Base-by-base conservation (phyloP, 176 grass and related monocot species). In the Eragrostis nindensis region DNA sequence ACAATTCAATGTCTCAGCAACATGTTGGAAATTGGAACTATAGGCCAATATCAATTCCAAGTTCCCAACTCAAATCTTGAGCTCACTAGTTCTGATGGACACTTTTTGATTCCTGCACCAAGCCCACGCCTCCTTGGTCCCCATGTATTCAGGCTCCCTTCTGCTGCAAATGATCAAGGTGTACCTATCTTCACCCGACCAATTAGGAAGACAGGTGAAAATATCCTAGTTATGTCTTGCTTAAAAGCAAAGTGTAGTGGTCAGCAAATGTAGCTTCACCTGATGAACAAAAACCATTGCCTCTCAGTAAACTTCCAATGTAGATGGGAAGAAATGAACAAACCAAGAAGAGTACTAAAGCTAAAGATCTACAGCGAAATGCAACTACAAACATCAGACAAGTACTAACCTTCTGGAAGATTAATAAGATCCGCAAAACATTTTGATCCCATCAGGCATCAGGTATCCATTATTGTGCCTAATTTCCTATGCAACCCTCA, bases 401-500 rank as follows among this genome's bases (percentile, higher is more conserved):
- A 84, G 32, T 38, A 69, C 62, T 50, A 52, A 88, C 86, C 86
- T 88, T 84, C 32, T 65, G 38, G n/a, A 32, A 69, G 19, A 69
- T 62, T 24, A 70, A 53, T 52, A 80, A 32, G 7, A 84, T 70
- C 75, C 26, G 24, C 41, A 79, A 16, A 71, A 27, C 1, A 1
- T 66, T 75, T 38, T 62, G 36, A 65, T 84, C 12, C 62, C 11
- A 62, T 67, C 46, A 74, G 15, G 36, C 38, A 75, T 60, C 55
- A 72, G 25, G 29, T 38, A 84, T 79, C 9, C 68, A 76, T 79
- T 18, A 54, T 63, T 44, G 50, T 49, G 52, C 54, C 22, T 44
- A 80, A 69, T 62, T n/a, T 21, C 36, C 76, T 84, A 88, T 55
- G 81, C 75, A 84, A 88, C 86, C 82, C 81, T 74, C 30, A 84